Percentiles rank a stretch among this genome's conserved stretches.
Conservation (phyloP, 805 yeast genomes). For the Teunomyces stri region DNA sequence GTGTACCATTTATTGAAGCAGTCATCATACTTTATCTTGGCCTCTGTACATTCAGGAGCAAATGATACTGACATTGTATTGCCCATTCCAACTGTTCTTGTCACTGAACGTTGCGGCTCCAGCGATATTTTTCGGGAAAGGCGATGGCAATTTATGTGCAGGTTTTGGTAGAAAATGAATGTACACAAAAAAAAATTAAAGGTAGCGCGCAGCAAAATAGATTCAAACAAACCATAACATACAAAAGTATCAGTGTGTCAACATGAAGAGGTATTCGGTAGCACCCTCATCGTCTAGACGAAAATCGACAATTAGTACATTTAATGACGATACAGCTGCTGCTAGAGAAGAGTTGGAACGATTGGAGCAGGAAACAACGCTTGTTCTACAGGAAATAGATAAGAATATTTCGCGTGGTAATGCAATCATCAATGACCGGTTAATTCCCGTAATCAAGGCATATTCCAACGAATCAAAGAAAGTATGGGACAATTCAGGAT, state of each 20-base stretch:
- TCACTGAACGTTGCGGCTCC: too few relatives aligned
- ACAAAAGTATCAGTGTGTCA: not conserved
- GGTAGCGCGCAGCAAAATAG: not conserved
- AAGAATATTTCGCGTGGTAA: conserved; percentile 67
- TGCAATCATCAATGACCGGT: conserved; percentile 60
- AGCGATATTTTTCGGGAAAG: too few relatives aligned
- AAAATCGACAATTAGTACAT: conserved; percentile 22
- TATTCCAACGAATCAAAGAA: conserved; percentile 58
- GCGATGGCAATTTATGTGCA: conserved; percentile 2
- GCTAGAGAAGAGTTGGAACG: conserved; percentile 47
- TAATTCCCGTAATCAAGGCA: conserved; percentile 64
- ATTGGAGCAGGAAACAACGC: conserved; percentile 76
- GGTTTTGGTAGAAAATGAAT: not conserved
- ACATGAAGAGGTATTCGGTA: conserved; percentile 34
- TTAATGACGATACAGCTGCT: conserved; percentile 10
- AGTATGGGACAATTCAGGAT: conserved; percentile 64
- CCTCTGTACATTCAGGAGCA: conserved; percentile 94
- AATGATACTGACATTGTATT: conserved; percentile 63
- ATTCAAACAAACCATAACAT: not conserved
- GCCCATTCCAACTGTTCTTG: conserved; percentile 29
- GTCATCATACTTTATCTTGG: conserved; percentile 82
- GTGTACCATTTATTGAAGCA: conserved; percentile 96
- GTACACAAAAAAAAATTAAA: not conserved
- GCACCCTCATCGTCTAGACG: conserved; percentile 34
- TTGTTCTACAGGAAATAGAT: conserved; percentile 76